Conservation (phyloP, 768 basidiomycete species). For the Russula sp. region DNA sequence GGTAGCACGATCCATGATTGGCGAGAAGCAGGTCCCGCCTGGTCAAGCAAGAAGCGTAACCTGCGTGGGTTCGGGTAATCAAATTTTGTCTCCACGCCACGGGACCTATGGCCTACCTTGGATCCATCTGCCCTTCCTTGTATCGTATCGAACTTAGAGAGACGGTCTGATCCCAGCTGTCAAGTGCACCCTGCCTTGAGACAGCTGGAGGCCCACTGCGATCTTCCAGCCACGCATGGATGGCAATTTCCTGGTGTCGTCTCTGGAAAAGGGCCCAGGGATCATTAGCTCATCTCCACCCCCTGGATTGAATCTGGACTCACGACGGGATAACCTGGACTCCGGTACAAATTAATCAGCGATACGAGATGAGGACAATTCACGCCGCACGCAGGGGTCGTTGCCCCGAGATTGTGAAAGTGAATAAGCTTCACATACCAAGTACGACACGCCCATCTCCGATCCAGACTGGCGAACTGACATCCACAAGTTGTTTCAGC, state of each 20-base stretch:
- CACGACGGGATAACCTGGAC: conserved; percentile 17
- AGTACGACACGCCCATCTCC: conserved; percentile 5
- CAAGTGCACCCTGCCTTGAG: neutral
- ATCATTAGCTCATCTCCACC: neutral
- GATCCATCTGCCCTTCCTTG: conserved; percentile 14
- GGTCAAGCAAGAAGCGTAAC: conserved; percentile 18
- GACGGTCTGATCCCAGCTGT: conserved; percentile 10
- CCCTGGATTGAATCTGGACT: neutral
- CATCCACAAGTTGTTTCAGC: conserved; percentile 19
- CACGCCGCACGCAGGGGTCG: neutral
- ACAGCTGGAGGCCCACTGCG: neutral
- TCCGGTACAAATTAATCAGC: neutral
- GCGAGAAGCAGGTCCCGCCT: conserved; percentile 8
- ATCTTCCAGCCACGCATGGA: conserved; percentile 20
- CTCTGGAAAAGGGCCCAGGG: conserved; percentile 4
- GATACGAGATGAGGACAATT: neutral
- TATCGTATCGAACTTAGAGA: conserved; percentile 14
- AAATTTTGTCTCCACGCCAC: neutral
- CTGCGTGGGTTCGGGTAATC: neutral
- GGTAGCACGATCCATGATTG: conserved; percentile 34
- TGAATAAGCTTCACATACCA: conserved; percentile 3
- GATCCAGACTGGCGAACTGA: conserved; percentile 14
- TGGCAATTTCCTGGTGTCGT: conserved; percentile 13
- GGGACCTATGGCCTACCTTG: conserved; percentile 4
- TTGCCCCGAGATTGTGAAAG: neutral